Evolutionary conservation across 768 basidiomycete species (phyloP).

Genomic region (Termitomyces sp.): DNA sequence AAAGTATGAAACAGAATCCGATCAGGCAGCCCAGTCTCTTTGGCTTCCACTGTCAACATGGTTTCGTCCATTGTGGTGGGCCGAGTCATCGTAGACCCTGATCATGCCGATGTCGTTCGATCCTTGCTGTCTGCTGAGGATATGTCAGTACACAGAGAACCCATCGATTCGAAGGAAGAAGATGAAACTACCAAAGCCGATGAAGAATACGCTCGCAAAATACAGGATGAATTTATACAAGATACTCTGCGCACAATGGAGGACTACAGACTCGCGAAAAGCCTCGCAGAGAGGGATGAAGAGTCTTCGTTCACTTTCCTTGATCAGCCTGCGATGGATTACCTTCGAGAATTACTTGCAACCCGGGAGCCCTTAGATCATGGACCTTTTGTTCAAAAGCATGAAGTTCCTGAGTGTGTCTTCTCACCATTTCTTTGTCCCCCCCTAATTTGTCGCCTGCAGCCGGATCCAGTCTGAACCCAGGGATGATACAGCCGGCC

Average conservation of each 20-base stretch:
- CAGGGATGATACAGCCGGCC: neutral
- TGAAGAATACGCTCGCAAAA: slow-evolving; percentile 36
- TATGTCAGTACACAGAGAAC: slow-evolving; percentile 34
- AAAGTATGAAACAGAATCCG: neutral
- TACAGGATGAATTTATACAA: slow-evolving; percentile 32
- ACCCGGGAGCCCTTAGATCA: slow-evolving; percentile 3
- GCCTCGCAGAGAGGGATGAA: slow-evolving; percentile 34
- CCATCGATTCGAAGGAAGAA: slow-evolving; percentile 33
- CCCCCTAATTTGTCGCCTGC: neutral
- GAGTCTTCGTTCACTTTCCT: slow-evolving; percentile 23
- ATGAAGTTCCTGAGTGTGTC: neutral
- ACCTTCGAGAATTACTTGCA: slow-evolving; percentile 35
- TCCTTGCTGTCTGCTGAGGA: slow-evolving; percentile 35
- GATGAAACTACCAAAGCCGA: slow-evolving; percentile 12
- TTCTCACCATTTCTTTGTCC: neutral
- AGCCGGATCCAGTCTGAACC: neutral
- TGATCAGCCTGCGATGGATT: slow-evolving; percentile 34
- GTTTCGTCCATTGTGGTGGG: slow-evolving; percentile 5
- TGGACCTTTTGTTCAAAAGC: neutral
- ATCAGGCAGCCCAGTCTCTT: neutral
- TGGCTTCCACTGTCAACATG: slow-evolving; percentile 1
- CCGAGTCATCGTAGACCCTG: slow-evolving; percentile 8
- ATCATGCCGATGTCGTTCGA: slow-evolving; percentile 28
- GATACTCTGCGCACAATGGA: slow-evolving; percentile 22
- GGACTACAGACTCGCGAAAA: slow-evolving; percentile 35